These are phyloP conservation scores for Rugosomyces carneus DNA, from an alignment of 1,284 basidiomycete species.

Conservation along the genomic window DNA sequence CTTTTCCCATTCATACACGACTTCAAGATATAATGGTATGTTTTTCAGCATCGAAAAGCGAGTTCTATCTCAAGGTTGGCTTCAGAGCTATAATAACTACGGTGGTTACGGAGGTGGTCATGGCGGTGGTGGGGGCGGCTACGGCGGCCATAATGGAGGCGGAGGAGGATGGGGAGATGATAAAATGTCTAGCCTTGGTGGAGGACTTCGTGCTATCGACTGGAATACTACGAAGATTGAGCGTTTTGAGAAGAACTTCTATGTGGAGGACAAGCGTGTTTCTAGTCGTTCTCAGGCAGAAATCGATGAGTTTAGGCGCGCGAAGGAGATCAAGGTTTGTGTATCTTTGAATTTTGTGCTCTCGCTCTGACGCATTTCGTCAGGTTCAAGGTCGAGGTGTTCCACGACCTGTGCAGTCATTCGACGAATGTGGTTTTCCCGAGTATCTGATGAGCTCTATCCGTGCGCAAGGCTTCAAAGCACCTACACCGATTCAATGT, in stretches of 20 bases:
- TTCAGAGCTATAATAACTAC: constrained; percentile 36
- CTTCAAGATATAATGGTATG: too few relatives aligned
- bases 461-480: constrained; percentile 85
- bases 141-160: constrained; percentile 46
- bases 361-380: constrained; percentile 8
- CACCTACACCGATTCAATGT: constrained; percentile 81
- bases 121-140: constrained; percentile 31
- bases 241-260: constrained; percentile 96
- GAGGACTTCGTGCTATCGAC: constrained; percentile 79
- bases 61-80: neutral
- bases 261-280: constrained; percentile 89
- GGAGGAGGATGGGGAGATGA: constrained; percentile 61
- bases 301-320: constrained; percentile 79
- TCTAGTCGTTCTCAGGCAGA: constrained; percentile 77
- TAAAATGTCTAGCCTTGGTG: constrained; percentile 82
- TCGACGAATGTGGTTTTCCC: constrained; percentile 94
- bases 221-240: constrained; percentile 74
- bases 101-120: constrained; percentile 21
- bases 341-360: neutral
- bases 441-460: constrained; percentile 95
- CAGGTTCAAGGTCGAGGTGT: constrained; percentile 86
- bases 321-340: constrained; percentile 83
- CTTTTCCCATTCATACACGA: too few relatives aligned
- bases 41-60: neutral
- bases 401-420: constrained; percentile 86